phyloP scores from a whole-genome alignment of 2,329 filamentous ascomycete species.

The Aspergillus costaricaensis region DNA sequence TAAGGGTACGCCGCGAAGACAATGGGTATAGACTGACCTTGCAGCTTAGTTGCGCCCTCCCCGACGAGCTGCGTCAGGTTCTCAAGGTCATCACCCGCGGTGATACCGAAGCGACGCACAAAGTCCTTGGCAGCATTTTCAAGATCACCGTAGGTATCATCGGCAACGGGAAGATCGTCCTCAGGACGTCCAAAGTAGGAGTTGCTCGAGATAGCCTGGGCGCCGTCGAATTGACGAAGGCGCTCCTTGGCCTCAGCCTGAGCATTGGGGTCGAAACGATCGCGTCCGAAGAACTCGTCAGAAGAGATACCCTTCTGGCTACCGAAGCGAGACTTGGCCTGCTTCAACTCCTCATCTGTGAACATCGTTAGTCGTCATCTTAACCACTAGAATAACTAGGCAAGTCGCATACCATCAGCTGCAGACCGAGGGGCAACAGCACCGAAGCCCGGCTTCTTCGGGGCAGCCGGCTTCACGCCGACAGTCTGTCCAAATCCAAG shows the following conservation, averaged over 20 bases:
- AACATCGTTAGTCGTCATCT: constrained; percentile 14
- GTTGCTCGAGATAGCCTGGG: constrained; percentile 89
- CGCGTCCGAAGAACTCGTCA: constrained; percentile 96
- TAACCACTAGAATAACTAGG: background rate
- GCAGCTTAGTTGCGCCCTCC: constrained; percentile 79
- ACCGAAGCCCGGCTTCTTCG: constrained; percentile 85
- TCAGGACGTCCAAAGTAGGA: constrained; percentile 96
- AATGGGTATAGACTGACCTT: constrained; percentile 56
- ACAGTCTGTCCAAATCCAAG: constrained; percentile 88
- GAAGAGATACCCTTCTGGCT: constrained; percentile 93
- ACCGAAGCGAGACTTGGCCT: constrained; percentile 86
- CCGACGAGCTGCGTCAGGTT: constrained; percentile 81
- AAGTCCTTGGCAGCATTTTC: constrained; percentile 96
- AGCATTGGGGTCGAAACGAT: constrained; percentile 75
- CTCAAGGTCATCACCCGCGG: constrained; percentile 92
- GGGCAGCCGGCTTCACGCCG: constrained; percentile 59
- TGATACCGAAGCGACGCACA: constrained; percentile 90
- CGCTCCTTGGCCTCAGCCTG: constrained; percentile 84
- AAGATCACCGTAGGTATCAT: constrained; percentile 82
- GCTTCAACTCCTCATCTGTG: constrained; percentile 72
- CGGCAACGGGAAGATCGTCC: constrained; percentile 65
- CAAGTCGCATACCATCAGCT: constrained; percentile 60
- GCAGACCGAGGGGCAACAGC: constrained; percentile 74
- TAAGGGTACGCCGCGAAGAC: background rate
- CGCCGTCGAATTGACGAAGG: constrained; percentile 89